phyloP scores from a whole-genome alignment of 1,284 basidiomycete genomes.

The Leccinum brunneo-olivaceum region DNA sequence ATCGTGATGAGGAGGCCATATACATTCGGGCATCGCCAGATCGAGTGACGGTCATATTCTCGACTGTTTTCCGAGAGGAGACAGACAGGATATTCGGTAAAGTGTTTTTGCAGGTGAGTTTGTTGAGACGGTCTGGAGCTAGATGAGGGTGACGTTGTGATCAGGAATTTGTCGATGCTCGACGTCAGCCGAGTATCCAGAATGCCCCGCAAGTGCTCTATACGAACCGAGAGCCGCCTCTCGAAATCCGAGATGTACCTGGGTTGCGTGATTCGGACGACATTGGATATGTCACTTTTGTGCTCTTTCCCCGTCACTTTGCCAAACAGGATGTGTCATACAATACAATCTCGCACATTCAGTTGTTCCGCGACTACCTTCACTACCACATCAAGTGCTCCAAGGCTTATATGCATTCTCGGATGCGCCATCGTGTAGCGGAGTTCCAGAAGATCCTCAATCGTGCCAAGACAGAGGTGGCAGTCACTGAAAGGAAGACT shows the following conservation, averaged over 20 bases:
- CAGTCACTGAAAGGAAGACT: slow-evolving; percentile 84
- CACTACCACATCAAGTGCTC: slow-evolving; percentile 99
- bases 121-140: neutral
- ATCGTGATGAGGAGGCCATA: slow-evolving; percentile 95
- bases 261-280: slow-evolving; percentile 84
- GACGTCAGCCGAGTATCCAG: slow-evolving; percentile 88
- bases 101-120: slow-evolving; percentile 87
- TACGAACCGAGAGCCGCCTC: slow-evolving; percentile 89
- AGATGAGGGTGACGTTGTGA: slow-evolving; percentile 1
- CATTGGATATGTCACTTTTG: slow-evolving; percentile 97
- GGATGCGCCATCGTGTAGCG: slow-evolving; percentile 91
- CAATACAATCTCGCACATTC: slow-evolving; percentile 92
- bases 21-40: slow-evolving; percentile 91
- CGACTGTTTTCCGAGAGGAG: slow-evolving; percentile 95
- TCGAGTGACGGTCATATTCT: slow-evolving; percentile 97
- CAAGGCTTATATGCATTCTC: slow-evolving; percentile 98
- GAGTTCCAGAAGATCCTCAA: slow-evolving; percentile 99
- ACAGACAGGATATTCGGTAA: slow-evolving; percentile 96
- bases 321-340: slow-evolving; percentile 65
- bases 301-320: slow-evolving; percentile 97
- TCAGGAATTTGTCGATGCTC: slow-evolving; percentile 97
- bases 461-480: slow-evolving; percentile 92
- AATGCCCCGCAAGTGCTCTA: slow-evolving; percentile 98
- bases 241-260: slow-evolving; percentile 86
- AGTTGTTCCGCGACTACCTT: slow-evolving; percentile 96